phyloP scores from a whole-genome alignment of 2,329 filamentous ascomycete genomes.

The Zasmidium angulare region DNA sequence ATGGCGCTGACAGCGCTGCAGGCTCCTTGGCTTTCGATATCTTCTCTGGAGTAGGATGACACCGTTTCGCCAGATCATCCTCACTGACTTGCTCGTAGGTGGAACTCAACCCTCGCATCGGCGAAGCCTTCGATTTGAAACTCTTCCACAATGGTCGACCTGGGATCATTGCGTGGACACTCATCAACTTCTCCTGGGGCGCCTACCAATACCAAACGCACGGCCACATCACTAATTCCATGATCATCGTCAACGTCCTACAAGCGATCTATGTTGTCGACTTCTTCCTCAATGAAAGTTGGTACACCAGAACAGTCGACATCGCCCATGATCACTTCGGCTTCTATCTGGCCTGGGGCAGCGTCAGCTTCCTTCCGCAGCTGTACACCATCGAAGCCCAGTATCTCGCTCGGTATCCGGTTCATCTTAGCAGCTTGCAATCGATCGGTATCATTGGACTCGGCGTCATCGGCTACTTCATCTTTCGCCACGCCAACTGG shows the following conservation, averaged over 20 bases:
- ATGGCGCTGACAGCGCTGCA: too few relatives aligned
- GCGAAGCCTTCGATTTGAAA: slow-evolving; percentile 83
- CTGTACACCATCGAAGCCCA: slow-evolving; percentile 24
- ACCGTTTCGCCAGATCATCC: too few relatives aligned
- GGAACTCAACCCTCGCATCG: slow-evolving; percentile 84
- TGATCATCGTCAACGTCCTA: slow-evolving; percentile 72
- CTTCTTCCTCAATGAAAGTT: slow-evolving; percentile 86
- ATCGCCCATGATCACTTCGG: slow-evolving; percentile 26
- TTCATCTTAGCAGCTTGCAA: slow-evolving; percentile 8
- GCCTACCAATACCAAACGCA: slow-evolving; percentile 84
- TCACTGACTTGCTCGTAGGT: background rate
- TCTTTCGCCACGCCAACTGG: slow-evolving; percentile 20
- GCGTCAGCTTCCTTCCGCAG: slow-evolving; percentile 19
- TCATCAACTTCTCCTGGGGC: slow-evolving; percentile 79
- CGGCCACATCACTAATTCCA: slow-evolving; percentile 80
- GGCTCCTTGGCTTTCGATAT: slow-evolving; percentile 13
- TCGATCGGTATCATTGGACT: slow-evolving; percentile 68
- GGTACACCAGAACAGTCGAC: slow-evolving; percentile 46
- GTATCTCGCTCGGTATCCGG: slow-evolving; percentile 20
- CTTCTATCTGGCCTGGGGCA: slow-evolving; percentile 24
- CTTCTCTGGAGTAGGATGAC: slow-evolving; percentile 7
- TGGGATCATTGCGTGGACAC: slow-evolving; percentile 82
- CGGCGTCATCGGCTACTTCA: slow-evolving; percentile 31
- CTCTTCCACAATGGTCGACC: slow-evolving; percentile 83
- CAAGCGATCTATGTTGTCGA: slow-evolving; percentile 83